Evolutionary conservation across 2,329 filamentous ascomycete species (phyloP), one percentile per base, ranked within the genome.

Genomic region (Fusarium buharicum): DNA sequence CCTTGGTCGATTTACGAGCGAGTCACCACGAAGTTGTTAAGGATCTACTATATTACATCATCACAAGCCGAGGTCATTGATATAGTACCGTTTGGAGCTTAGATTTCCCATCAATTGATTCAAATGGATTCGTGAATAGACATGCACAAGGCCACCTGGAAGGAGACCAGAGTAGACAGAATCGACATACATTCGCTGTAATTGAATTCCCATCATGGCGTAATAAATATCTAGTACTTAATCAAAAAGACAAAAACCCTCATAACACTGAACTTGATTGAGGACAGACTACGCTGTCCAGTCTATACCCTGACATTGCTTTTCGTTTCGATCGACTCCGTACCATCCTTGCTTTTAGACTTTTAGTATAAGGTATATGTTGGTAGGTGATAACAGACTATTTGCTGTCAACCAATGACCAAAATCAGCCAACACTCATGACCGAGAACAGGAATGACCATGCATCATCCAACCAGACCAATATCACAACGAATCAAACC

Each of bases 301-400:
- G 51, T 70, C 67, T 68, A 68, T 60, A 52, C 51, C 46, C 40
- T 59, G 48, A 59, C 55, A 55, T 66, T 40, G 34, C 52, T 64
- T 67, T 66, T 64, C 50, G 50, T 55, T 57, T 64, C 44, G 33
- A 52, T 43, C 55, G 54, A 69, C 56, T 50, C 64, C 55, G 43
- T 53, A 53, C 49, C 66, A 45, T 44, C 50, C 36, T 64, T 28
- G 37, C 57, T 67, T 64, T 62, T 63, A 37, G 28, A 34, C 57
- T 67, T 64, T 62, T 63, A 37, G 28, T 63, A 50, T 51, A 33
- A 49, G 20, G 3, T 2, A 27, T 31, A n/a, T 48, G 48, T 43
- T 45, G 53, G 37, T 30, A 39, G 24, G n/a, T 9, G 27, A 37
- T 52, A 49, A 40, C 40, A 44, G 43, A 30, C 46, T 9, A 13